Percentiles rank a stretch among this genome's conserved stretches.
Conservation (phyloP, 2,329 filamentous ascomycete species). For the Scopulariopsis brevicaulis region DNA sequence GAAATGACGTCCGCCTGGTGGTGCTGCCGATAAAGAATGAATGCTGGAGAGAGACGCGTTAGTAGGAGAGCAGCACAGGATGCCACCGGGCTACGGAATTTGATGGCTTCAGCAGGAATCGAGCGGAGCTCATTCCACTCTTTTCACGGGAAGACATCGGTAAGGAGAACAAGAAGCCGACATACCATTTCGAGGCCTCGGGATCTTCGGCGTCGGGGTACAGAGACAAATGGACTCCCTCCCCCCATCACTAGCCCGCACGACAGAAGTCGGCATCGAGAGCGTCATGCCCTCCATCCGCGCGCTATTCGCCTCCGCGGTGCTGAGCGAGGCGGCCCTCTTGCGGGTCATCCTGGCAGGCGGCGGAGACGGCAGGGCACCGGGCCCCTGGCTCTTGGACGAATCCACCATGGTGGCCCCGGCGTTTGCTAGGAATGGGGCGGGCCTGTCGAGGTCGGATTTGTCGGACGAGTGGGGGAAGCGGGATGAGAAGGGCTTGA, state of each 20-base stretch:
- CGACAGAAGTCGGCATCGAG: slow-evolving; percentile 18
- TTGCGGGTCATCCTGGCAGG: slow-evolving; percentile 17
- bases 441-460: neutral
- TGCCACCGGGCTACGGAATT: neutral
- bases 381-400: neutral
- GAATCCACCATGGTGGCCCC: neutral
- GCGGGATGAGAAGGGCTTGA: neutral
- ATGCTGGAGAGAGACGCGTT: slow-evolving; percentile 46
- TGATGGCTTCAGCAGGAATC: neutral
- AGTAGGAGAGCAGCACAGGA: neutral
- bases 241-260: slow-evolving; percentile 6
- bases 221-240: slow-evolving; percentile 42
- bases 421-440: neutral
- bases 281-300: slow-evolving; percentile 21
- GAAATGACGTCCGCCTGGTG: slow-evolving; percentile 74
- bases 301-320: slow-evolving; percentile 28
- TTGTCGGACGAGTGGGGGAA: neutral
- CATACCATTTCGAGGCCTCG: slow-evolving; percentile 48
- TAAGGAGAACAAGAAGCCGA: slow-evolving; percentile 8
- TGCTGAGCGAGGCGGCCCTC: slow-evolving; percentile 32
- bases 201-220: slow-evolving; percentile 43
- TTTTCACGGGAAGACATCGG: neutral
- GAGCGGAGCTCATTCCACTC: neutral
- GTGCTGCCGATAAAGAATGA: slow-evolving; percentile 94
- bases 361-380: neutral